Conservation (phyloP, 2,329 filamentous ascomycete species). For the Penicillium sp. region DNA sequence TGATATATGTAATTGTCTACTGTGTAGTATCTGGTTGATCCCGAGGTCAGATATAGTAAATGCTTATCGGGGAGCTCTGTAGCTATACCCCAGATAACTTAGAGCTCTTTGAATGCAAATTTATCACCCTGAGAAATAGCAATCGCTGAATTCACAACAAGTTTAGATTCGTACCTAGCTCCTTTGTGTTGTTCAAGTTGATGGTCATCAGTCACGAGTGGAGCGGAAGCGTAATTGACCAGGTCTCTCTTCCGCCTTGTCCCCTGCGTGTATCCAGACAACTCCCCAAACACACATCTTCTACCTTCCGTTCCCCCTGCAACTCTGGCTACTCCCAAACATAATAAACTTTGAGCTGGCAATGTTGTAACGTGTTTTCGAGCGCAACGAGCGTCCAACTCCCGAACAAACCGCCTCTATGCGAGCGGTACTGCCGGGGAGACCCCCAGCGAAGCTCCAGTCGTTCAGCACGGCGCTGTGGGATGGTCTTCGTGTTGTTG, state of each 20-base stretch:
- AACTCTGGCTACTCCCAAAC: neutral
- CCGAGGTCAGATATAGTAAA: neutral
- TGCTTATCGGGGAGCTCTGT: conserved; percentile 4
- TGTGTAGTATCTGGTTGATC: neutral
- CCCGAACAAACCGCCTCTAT: conserved; percentile 54
- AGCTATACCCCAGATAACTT: neutral
- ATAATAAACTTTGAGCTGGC: conserved; percentile 16
- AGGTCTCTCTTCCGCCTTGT: conserved; percentile 14
- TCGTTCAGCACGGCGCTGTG: conserved; percentile 72
- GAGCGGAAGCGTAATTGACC: conserved; percentile 20
- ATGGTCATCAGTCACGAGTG: conserved; percentile 14
- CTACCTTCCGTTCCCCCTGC: neutral
- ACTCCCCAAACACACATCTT: neutral
- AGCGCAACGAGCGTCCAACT: conserved; percentile 30
- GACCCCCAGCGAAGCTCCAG: conserved; percentile 75
- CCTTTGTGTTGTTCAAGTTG: neutral
- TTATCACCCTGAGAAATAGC: neutral
- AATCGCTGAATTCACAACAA: neutral
- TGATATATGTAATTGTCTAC: neutral
- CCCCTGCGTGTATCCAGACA: conserved; percentile 14
- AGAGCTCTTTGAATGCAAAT: neutral
- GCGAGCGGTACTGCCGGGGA: conserved; percentile 76
- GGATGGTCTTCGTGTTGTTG: conserved; percentile 70
- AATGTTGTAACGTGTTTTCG: conserved; percentile 36
- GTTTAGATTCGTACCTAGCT: neutral